phyloP scores from a whole-genome alignment of 257 asterid genomes.

The Solanum peruvianum region DNA sequence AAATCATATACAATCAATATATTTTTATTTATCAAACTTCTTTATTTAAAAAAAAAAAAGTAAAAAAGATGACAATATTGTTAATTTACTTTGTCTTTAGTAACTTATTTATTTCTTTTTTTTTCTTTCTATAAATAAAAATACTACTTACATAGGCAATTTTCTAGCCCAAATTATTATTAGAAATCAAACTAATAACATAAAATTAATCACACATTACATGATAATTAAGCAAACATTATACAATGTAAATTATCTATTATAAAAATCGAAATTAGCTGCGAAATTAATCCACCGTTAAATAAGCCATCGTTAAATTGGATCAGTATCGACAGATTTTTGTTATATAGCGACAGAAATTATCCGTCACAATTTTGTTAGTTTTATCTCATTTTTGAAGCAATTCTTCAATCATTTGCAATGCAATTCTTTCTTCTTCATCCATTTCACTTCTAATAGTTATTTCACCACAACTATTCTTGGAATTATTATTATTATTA shows the following conservation, averaged over 20 bases:
- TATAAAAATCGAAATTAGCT: not conserved
- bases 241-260: not conserved
- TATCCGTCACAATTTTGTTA: not conserved
- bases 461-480: not conserved
- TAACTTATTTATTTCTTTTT: not conserved
- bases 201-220: not conserved
- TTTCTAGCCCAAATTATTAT: not conserved
- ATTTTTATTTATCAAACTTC: not conserved
- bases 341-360: not conserved
- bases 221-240: not conserved
- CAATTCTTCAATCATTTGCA: slow-evolving; percentile 84
- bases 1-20: not conserved
- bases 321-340: not conserved
- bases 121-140: not conserved
- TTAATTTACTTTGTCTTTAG: not conserved
- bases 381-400: slow-evolving; percentile 9
- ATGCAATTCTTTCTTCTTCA: slow-evolving; percentile 60
- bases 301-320: not conserved
- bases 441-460: slow-evolving; percentile 25
- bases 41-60: too few relatives aligned
- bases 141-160: not conserved
- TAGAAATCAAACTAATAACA: not conserved
- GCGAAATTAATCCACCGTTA: not conserved
- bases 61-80: not conserved
- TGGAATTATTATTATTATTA: not conserved